Conservation (phyloP, 768 basidiomycete species). For the Exsudoporus frostii region DNA sequence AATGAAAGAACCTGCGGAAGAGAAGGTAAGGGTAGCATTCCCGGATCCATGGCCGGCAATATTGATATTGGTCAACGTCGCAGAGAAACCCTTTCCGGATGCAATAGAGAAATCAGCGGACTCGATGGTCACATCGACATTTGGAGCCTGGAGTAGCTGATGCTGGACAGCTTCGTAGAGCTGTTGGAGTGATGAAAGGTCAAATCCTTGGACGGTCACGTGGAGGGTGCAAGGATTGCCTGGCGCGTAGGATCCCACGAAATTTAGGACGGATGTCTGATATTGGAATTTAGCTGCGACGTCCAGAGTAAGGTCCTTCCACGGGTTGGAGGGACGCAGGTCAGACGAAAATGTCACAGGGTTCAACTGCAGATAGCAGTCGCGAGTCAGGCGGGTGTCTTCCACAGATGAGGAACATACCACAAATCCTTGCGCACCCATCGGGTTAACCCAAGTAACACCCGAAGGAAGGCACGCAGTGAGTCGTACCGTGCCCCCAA, state of each 20-base stretch:
- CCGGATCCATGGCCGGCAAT: conserved; percentile 1
- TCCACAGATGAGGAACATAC: neutral
- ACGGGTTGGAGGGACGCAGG: neutral
- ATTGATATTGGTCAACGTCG: neutral
- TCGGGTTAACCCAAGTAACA: neutral
- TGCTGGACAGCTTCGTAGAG: neutral
- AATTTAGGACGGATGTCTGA: neutral
- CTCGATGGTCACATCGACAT: conserved; percentile 1
- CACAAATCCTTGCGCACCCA: conserved; percentile 4
- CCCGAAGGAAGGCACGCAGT: conserved; percentile 1
- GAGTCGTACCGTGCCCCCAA: neutral
- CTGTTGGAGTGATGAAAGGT: neutral
- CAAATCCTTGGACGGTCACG: neutral
- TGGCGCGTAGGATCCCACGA: neutral
- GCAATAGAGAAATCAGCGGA: conserved; percentile 1
- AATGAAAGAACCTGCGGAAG: conserved; percentile 1
- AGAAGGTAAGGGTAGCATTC: neutral
- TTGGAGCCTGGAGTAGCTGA: neutral
- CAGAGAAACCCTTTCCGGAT: conserved; percentile 1
- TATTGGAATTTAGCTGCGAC: neutral
- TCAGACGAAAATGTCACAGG: neutral
- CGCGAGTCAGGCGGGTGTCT: neutral
- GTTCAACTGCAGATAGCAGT: neutral
- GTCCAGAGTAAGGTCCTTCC: conserved; percentile 1
- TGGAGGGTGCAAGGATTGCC: neutral